Evolutionary conservation across 2,329 filamentous ascomycete species (phyloP).

Genomic region (Westerdykella sp.): DNA sequence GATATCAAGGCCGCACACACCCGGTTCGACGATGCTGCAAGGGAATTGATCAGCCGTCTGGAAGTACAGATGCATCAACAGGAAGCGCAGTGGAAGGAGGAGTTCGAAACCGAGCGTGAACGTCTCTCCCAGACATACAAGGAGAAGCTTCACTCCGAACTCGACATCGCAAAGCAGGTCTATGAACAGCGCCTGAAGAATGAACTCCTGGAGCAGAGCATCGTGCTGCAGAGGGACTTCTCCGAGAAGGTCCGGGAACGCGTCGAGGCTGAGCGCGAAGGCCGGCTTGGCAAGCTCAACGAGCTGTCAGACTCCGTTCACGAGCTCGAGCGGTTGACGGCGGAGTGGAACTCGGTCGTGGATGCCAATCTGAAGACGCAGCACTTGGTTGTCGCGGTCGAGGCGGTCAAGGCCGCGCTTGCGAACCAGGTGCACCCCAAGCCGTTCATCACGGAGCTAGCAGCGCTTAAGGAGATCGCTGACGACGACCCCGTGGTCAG

Average conservation of each 20-base stretch:
- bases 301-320: constrained; percentile 71
- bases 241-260: constrained; percentile 68
- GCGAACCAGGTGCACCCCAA: constrained; percentile 67
- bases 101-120: constrained; percentile 83
- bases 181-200: constrained; percentile 79
- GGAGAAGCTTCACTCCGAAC: constrained; percentile 68
- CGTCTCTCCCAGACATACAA: constrained; percentile 73
- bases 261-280: constrained; percentile 82
- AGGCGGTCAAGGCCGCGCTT: constrained; percentile 80
- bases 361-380: constrained; percentile 89
- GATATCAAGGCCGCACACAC: constrained; percentile 65
- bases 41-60: constrained; percentile 80
- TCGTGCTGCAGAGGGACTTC: constrained; percentile 82
- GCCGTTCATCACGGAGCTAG: constrained; percentile 87
- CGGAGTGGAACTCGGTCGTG: constrained; percentile 84
- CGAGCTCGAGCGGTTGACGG: constrained; percentile 81
- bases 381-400: constrained; percentile 91
- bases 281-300: constrained; percentile 77
- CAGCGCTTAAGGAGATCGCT: constrained; percentile 89
- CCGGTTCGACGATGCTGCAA: constrained; percentile 81
- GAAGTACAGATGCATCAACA: constrained; percentile 76
- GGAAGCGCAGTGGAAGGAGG: constrained; percentile 74
- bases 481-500: constrained; percentile 78
- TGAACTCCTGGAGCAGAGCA: constrained; percentile 81
- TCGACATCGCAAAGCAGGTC: constrained; percentile 72